Conservation (phyloP, 2,329 filamentous ascomycete genomes). For the Thielaviopsis musarum region DNA sequence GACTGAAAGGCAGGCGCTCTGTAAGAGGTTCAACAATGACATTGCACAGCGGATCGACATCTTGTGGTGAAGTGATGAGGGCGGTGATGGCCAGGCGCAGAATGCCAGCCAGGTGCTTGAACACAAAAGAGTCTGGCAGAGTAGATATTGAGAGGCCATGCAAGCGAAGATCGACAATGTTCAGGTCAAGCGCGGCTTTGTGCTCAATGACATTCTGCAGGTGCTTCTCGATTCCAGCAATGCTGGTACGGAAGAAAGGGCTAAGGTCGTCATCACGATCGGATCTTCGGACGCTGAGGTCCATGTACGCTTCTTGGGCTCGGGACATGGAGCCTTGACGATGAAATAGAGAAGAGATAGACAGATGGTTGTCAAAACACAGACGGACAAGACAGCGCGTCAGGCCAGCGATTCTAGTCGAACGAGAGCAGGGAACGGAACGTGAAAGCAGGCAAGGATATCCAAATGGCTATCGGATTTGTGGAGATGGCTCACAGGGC, state of each 20-base stretch:
- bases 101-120: slow-evolving; percentile 3
- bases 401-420: background rate
- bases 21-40: slow-evolving; percentile 1
- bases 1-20: slow-evolving; percentile 1
- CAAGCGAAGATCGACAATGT: background rate
- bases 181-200: background rate
- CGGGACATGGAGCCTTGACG: background rate
- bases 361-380: background rate
- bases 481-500: background rate
- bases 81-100: slow-evolving; percentile 5
- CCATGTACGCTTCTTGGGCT: background rate
- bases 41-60: slow-evolving; percentile 2
- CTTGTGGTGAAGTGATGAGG: background rate
- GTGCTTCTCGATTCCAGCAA: slow-evolving; percentile 4
- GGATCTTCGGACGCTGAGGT: background rate
- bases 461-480: background rate
- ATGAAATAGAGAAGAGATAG: background rate
- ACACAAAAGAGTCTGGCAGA: slow-evolving; percentile 1
- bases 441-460: background rate
- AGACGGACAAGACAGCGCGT: background rate
- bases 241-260: slow-evolving; percentile 7
- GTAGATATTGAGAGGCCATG: background rate
- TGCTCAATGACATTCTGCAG: slow-evolving; percentile 1
- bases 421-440: background rate
- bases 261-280: slow-evolving; percentile 3